Base-by-base conservation (phyloP, 2,329 filamentous ascomycete species). In the Trichophaea hybrida region DNA sequence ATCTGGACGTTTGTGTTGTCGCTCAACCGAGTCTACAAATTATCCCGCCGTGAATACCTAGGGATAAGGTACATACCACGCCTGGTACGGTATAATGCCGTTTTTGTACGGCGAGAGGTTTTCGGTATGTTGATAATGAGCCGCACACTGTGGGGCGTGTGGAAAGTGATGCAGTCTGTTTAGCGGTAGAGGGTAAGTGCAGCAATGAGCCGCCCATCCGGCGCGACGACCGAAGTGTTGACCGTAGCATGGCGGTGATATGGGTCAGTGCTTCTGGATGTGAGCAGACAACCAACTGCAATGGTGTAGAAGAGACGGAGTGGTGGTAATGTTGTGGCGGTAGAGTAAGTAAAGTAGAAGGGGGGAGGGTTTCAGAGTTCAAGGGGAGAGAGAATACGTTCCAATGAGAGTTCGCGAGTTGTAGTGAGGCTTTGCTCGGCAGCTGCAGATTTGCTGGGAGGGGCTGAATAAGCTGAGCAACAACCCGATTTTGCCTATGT, bases 41-140 rank as follows among this genome's bases (percentile, higher is more conserved):
- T 6, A 13, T 51, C n/a, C 12, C 48, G 32, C n/a, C 6, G 13
- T 13, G 6, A 24, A n/a, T 46, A 13, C 40, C 13, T 10, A 46
- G 50, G 31, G 4, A 13, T 17, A 51, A 51, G 33, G 37, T 53
- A 57, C 61, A 57, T 59, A 64, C 61, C 61, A 64, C 61, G 46
- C 61, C 60, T 46, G 43, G 54, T n/a, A 51, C 56, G 55, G 61
- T 59, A 59, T 62, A 62, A 53, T 44, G 57, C 57, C 61, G 61
- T 17, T 60, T 59, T 49, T 64, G 61, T 12, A 62, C 60, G n/a
- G 62, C 62, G 13, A 64, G 51, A 33, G 59, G 31, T 32, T 50
- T 62, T 40, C 55, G 38, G 33, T 58, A 56, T 54, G 60, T 55
- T 15, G 62, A 59, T 56, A 64, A 51, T 37, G 55, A 55, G 37